Evolutionary conservation across 345 rosid genomes (phyloP).

Genomic region (Gossypium turneri): DNA sequence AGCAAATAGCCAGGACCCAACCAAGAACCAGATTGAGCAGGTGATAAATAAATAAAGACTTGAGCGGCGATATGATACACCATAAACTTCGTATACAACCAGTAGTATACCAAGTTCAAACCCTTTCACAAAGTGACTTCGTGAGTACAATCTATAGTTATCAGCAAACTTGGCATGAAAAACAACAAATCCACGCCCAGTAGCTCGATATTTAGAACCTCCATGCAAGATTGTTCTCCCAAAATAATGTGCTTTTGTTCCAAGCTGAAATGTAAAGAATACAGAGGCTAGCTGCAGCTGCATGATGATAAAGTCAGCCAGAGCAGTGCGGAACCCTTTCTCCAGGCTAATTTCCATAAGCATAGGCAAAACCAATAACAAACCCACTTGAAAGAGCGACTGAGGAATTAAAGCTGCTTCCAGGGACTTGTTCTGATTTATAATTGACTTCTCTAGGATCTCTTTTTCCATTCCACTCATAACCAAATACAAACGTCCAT

Average conservation of each 20-base stretch:
- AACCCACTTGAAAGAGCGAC: conserved; percentile 37
- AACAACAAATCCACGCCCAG: conserved; percentile 21
- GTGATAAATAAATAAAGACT: conserved; percentile 5
- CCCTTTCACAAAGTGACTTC: conserved; percentile 23
- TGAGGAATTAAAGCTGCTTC: conserved; percentile 40
- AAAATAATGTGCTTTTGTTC: conserved; percentile 38
- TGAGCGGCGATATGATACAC: not conserved
- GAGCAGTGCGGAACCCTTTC: conserved; percentile 40
- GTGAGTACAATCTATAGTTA: conserved; percentile 18
- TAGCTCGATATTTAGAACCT: conserved; percentile 19
- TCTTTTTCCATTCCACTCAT: conserved; percentile 19
- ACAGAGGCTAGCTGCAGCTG: conserved; percentile 43
- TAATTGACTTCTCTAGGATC: not conserved
- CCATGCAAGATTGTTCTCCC: conserved; percentile 35
- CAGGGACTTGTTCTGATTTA: conserved; percentile 28
- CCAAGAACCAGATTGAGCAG: conserved; percentile 16
- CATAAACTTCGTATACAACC: conserved; percentile 4
- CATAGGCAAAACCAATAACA: conserved; percentile 38
- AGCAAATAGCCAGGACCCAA: conserved; percentile 16
- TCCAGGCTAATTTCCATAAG: conserved; percentile 48
- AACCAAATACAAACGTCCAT: conserved; percentile 68
- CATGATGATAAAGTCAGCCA: conserved; percentile 40
- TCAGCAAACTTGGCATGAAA: conserved; percentile 24
- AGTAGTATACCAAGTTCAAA: conserved; percentile 16
- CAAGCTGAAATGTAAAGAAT: conserved; percentile 45